Evolutionary conservation across 2,329 filamentous ascomycete species (phyloP).

Genomic region (Colletotrichum aenigma): DNA sequence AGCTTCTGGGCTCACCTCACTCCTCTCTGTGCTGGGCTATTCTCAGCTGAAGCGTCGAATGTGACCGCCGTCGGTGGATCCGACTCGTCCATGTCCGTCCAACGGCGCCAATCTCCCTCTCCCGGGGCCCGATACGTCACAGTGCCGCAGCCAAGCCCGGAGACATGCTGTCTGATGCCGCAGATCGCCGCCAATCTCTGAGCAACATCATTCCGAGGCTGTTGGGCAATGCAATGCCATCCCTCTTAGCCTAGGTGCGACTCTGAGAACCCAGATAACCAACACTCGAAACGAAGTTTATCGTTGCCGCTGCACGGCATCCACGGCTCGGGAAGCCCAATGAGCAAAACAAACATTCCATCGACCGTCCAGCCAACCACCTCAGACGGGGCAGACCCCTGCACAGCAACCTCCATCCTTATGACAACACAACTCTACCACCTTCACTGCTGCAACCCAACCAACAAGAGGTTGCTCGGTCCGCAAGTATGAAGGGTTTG

Average conservation of each 20-base stretch:
- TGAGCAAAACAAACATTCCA: constrained; percentile 3
- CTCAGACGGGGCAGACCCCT: not conserved
- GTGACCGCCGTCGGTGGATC: not conserved
- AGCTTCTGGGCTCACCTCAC: not conserved
- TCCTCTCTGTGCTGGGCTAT: not conserved
- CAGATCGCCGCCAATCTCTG: not conserved
- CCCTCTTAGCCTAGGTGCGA: not conserved
- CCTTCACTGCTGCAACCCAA: not conserved
- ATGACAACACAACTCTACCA: not conserved
- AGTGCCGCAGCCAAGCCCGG: not conserved
- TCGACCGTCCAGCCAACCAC: not conserved
- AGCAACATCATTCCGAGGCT: not conserved
- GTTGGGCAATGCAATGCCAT: not conserved
- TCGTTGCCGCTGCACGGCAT: not conserved
- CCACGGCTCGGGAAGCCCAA: not conserved
- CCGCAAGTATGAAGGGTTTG: not conserved
- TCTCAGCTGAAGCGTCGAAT: not conserved
- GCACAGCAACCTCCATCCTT: not conserved
- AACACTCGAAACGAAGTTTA: not conserved
- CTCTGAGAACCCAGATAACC: not conserved
- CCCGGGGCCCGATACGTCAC: not conserved
- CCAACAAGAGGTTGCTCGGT: not conserved
- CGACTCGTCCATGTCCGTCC: not conserved
- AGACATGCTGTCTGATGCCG: not conserved
- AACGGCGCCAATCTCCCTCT: not conserved